A percentile compares a stretch with the other conserved stretches of the same genome.
Evolutionary conservation across 257 asterid species (phyloP).

Genomic region (Thymus mandschuricus): DNA sequence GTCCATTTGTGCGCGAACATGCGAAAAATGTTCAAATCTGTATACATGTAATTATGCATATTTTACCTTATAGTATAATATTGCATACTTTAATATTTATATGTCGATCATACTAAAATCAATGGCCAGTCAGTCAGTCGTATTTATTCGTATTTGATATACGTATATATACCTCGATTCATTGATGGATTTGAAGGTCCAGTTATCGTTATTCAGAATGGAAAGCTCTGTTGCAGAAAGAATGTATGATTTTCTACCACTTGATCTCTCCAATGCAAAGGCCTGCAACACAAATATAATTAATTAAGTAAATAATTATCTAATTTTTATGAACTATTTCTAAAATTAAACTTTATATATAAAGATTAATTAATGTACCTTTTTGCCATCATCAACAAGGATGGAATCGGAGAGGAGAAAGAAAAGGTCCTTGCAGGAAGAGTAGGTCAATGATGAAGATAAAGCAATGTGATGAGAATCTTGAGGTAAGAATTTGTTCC

Average conservation of each 20-base stretch:
- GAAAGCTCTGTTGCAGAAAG: constrained; percentile 37
- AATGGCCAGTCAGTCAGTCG: too few species aligned
- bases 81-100: too few species aligned
- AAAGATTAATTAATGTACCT: constrained; percentile 17
- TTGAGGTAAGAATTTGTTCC: constrained; percentile 39
- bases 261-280: constrained; percentile 40
- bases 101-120: too few species aligned
- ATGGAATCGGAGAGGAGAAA: constrained; percentile 30
- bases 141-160: too few species aligned
- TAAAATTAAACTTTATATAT: too few species aligned
- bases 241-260: constrained; percentile 34
- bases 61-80: too few species aligned
- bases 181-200: constrained; percentile 40
- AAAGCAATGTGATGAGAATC: constrained; percentile 25
- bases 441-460: constrained; percentile 3
- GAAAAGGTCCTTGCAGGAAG: constrained; percentile 37
- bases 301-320: too few species aligned
- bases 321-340: too few species aligned
- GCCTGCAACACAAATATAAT: constrained; percentile 25
- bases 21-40: too few species aligned
- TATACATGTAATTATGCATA: too few species aligned
- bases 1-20: too few species aligned
- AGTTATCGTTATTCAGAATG: constrained; percentile 19
- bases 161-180: constrained; percentile 28
- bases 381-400: constrained; percentile 38